Conservation (phyloP, 306 rosid species). For the Pyrus pyrifolia region DNA sequence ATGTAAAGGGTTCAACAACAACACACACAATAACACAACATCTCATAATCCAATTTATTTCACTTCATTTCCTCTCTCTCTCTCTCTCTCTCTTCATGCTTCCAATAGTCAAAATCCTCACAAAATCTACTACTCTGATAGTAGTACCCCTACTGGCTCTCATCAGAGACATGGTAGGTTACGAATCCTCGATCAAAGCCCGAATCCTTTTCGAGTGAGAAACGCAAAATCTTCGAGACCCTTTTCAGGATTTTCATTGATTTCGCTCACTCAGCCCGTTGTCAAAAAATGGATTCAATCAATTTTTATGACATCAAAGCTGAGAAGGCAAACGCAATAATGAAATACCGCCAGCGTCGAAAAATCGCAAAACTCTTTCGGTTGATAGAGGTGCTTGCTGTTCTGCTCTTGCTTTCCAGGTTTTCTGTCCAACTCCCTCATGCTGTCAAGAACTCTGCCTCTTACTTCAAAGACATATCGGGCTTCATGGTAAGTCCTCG, state of each 20-base stretch:
- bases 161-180: conserved; percentile 20
- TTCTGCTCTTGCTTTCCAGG: conserved; percentile 53
- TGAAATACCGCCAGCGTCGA: conserved; percentile 38
- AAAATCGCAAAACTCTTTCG: conserved; percentile 47
- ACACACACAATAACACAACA: neutral
- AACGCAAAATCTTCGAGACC: neutral
- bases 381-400: conserved; percentile 45
- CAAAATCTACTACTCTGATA: conserved; percentile 14
- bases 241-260: neutral
- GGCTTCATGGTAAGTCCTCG: conserved; percentile 43
- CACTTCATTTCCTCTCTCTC: neutral
- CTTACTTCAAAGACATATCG: conserved; percentile 41
- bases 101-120: conserved; percentile 14
- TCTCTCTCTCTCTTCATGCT: conserved; percentile 32
- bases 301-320: conserved; percentile 50
- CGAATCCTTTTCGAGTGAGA: conserved; percentile 37
- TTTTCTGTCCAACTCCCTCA: conserved; percentile 43
- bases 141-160: conserved; percentile 25
- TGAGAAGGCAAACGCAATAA: conserved; percentile 57
- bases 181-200: conserved; percentile 1
- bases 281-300: conserved; percentile 46
- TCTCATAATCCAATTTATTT: neutral
- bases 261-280: neutral
- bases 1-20: neutral
- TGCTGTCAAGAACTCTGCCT: conserved; percentile 52